Conservation (phyloP, 2,329 filamentous ascomycete species). For the Fusarium acutatum region DNA sequence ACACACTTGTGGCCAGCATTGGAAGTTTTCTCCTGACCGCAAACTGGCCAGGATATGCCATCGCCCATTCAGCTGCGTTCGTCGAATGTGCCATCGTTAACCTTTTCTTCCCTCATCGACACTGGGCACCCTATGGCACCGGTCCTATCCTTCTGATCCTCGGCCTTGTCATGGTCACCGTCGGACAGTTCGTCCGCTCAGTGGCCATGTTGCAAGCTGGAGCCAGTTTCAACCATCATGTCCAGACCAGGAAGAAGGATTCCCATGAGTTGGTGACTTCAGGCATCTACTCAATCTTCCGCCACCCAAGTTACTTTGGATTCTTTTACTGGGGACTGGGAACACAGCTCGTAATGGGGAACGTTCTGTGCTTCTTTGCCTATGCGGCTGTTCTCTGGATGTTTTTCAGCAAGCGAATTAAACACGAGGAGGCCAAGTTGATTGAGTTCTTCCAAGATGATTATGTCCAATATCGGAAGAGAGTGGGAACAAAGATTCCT, state of each 20-base stretch:
- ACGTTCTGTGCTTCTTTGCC: constrained; percentile 77
- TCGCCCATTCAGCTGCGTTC: constrained; percentile 80
- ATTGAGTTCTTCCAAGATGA: constrained; percentile 85
- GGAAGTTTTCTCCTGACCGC: constrained; percentile 83
- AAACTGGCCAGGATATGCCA: constrained; percentile 86
- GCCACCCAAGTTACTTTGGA: constrained; percentile 95
- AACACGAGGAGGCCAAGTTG: constrained; percentile 80
- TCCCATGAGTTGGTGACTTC: constrained; percentile 83
- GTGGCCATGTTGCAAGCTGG: constrained; percentile 90
- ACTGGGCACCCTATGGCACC: constrained; percentile 56
- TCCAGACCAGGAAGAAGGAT: constrained; percentile 73
- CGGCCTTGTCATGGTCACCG: constrained; percentile 69
- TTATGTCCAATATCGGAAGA: constrained; percentile 77
- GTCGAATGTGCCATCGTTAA: constrained; percentile 74
- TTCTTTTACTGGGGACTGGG: constrained; percentile 99
- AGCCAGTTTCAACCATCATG: constrained; percentile 88
- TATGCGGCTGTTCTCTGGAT: constrained; percentile 82
- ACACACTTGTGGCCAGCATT: constrained; percentile 76
- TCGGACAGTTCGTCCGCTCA: constrained; percentile 81
- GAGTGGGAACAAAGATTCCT: constrained; percentile 81
- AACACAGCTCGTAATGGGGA: constrained; percentile 89
- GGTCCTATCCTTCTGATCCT: constrained; percentile 55
- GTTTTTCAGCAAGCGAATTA: constrained; percentile 82
- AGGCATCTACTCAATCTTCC: constrained; percentile 78
- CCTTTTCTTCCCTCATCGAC: constrained; percentile 61